These are phyloP conservation scores for Salix brachista DNA, from an alignment of 345 rosid species.

Conservation along the genomic window DNA sequence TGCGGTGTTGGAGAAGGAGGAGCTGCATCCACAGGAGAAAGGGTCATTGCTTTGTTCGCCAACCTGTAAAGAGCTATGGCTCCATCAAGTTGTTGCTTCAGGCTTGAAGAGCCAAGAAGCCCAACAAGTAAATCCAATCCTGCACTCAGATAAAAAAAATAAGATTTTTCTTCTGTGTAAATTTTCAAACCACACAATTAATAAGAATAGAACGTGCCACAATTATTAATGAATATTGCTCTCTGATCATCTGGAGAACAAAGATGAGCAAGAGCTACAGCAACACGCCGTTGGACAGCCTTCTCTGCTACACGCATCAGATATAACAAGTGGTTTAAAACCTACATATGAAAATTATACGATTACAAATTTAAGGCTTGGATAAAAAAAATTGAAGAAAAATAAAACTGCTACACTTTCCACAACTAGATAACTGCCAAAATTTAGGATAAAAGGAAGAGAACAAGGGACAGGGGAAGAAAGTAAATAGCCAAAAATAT, in stretches of 20 bases:
- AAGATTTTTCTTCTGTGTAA: not conserved
- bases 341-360: conserved; percentile 45
- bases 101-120: conserved; percentile 73
- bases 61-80: conserved; percentile 84
- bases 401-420: not conserved
- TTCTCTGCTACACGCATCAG: conserved; percentile 84
- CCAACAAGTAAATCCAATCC: conserved; percentile 87
- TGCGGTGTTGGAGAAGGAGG: conserved; percentile 97
- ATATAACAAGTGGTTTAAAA: conserved; percentile 75
- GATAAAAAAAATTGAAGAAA: conserved; percentile 3
- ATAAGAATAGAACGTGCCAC: conserved; percentile 46
- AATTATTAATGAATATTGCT: conserved; percentile 73
- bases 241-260: conserved; percentile 85
- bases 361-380: conserved; percentile 10
- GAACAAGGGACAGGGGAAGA: not conserved
- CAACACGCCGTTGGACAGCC: conserved; percentile 76
- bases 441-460: not conserved
- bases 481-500: not conserved
- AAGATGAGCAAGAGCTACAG: conserved; percentile 94
- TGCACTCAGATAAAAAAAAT: conserved; percentile 22
- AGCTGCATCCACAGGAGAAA: conserved; percentile 91
- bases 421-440: not conserved
- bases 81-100: conserved; percentile 89
- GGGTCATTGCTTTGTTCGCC: conserved; percentile 77
- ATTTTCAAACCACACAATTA: not conserved